Base-by-base conservation (phyloP, 2,329 filamentous ascomycete species). In the Monilinia polystroma region DNA sequence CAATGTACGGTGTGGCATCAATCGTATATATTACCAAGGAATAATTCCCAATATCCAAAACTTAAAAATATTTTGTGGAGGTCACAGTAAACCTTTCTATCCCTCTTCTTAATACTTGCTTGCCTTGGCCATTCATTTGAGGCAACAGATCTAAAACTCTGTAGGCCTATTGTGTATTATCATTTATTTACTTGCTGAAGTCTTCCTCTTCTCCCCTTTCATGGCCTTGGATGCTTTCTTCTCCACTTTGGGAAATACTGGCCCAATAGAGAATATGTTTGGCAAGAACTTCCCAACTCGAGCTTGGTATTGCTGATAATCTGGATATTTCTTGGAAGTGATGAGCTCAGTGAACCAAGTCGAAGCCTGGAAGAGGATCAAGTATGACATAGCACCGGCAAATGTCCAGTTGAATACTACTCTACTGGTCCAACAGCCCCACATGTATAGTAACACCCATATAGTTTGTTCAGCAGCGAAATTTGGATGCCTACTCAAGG, bases 391-490 rank as follows among this genome's bases (percentile, higher is more conserved):
- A 0, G 89, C 84, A 11, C 94, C 95, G 12, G 86, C 76, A 60
- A 85, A 86, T 1, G 90, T 88, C 92, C 93, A 99, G 78, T 90
- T 94, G 76, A 89, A 88, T 53, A 89, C 81, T 1, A 83, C 87
- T 66, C 87, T 84, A 43, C 89, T 91, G 65, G 88, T 85, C 76
- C 87, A 90, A 78, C 90, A 94, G 71, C 85, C 87, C 95, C 94
- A 99, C 74, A 92, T 86, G 78, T 98, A 98, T 63, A 98, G 79
- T 11, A 87, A 81, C 64, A 96, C 83, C 95, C 95, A 99, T 73
- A 98, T 87, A 41, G 87, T 82, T 79, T 98, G 95, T 79, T 99
- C 95, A 6, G 91, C 92, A 6, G 91, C 87, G 75, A 98, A 99
- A 78, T 99, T 99, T 58, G 95, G 95, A 77, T 99, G 96, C 56